These are phyloP conservation scores for Fulvia fulva DNA, from an alignment of 2,329 filamentous ascomycete species.

Conservation along the genomic window DNA sequence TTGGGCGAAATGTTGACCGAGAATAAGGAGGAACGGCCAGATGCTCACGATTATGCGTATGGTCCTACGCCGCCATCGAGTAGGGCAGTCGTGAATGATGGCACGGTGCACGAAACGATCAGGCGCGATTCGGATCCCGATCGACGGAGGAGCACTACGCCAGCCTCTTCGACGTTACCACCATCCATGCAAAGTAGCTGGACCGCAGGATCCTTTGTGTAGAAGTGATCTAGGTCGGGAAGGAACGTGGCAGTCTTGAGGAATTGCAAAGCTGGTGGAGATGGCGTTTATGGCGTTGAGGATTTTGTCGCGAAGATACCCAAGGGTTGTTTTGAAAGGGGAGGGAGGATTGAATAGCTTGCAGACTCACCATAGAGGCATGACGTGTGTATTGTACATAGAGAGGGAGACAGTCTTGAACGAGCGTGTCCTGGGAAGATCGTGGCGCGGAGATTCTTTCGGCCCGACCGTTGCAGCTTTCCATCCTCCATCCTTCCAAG, in stretches of 20 bases:
- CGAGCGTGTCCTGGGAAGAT: too few species aligned
- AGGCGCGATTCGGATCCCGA: conserved; percentile 4
- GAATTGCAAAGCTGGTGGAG: background rate
- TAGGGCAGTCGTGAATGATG: conserved; percentile 5
- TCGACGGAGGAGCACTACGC: conserved; percentile 1
- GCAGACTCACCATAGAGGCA: background rate
- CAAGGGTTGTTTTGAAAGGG: background rate
- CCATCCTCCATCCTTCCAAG: too few species aligned
- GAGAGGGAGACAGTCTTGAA: too few species aligned
- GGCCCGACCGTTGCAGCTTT: too few species aligned
- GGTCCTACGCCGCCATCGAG: background rate
- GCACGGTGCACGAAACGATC: background rate
- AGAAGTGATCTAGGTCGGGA: background rate
- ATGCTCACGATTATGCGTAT: background rate
- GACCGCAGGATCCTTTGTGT: conserved; percentile 15
- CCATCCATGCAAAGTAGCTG: conserved; percentile 10
- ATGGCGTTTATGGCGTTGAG: background rate
- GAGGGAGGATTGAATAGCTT: background rate
- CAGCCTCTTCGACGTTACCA: conserved; percentile 5
- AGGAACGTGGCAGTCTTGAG: background rate
- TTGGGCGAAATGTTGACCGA: background rate
- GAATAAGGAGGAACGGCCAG: background rate
- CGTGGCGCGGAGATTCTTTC: too few species aligned
- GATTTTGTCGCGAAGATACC: background rate
- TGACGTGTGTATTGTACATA: background rate